Percentiles rank a stretch among this genome's conserved stretches.
These are phyloP conservation scores for Auricularia sp. DNA, from an alignment of 768 basidiomycete species.

Conservation along the genomic window DNA sequence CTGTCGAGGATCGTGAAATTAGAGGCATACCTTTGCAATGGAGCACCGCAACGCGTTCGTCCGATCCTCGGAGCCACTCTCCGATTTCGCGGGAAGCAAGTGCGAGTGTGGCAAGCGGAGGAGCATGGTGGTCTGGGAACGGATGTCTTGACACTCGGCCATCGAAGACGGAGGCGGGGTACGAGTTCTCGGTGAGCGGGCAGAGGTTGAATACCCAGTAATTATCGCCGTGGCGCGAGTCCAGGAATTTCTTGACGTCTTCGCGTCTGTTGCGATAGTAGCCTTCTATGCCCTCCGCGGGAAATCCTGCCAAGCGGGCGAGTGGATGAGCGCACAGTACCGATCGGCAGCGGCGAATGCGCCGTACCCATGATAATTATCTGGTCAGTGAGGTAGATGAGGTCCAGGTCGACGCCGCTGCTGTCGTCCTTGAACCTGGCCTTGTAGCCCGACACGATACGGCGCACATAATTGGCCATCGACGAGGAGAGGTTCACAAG, in stretches of 20 bases:
- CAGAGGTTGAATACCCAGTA: slow-evolving; percentile 90
- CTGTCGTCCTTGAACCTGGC: slow-evolving; percentile 62
- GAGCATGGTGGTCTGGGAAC: slow-evolving; percentile 85
- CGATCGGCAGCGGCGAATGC: neutral
- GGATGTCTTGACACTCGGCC: slow-evolving; percentile 76
- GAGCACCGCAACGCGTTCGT: slow-evolving; percentile 63
- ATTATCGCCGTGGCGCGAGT: slow-evolving; percentile 60
- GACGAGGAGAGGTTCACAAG: neutral
- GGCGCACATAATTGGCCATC: slow-evolving; percentile 60
- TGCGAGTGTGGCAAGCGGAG: slow-evolving; percentile 65
- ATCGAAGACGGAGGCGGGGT: slow-evolving; percentile 56
- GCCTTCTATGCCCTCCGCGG: slow-evolving; percentile 67
- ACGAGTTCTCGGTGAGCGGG: slow-evolving; percentile 70
- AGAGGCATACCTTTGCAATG: slow-evolving; percentile 68
- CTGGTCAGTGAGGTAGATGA: slow-evolving; percentile 42
- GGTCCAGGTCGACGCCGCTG: slow-evolving; percentile 55
- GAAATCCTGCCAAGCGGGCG: slow-evolving; percentile 49
- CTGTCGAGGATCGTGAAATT: neutral
- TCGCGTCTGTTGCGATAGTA: slow-evolving; percentile 71
- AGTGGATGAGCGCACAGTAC: neutral
- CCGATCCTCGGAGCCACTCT: slow-evolving; percentile 56
- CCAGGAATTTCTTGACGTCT: slow-evolving; percentile 68
- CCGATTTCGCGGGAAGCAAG: slow-evolving; percentile 66
- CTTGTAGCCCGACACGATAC: slow-evolving; percentile 74
- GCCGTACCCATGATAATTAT: slow-evolving; percentile 50